phyloP scores from a whole-genome alignment of 768 basidiomycete genomes.

The Guyanaporus albipodus region DNA sequence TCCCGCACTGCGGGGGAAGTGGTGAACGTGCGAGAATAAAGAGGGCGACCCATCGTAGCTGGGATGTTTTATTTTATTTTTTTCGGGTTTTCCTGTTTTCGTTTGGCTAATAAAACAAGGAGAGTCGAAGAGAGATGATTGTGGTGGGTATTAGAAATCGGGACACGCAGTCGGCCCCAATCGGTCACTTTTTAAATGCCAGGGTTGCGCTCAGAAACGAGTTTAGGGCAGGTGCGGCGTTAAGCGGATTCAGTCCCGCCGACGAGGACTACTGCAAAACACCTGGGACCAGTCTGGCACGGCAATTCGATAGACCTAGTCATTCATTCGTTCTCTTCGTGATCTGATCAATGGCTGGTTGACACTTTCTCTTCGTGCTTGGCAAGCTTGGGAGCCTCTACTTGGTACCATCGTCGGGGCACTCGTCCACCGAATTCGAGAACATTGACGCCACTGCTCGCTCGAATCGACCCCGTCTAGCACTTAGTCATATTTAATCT shows the following conservation, averaged over 20 bases:
- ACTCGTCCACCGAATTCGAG: too few species aligned
- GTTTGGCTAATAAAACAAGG: conserved; percentile 28
- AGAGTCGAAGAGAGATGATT: not conserved
- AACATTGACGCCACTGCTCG: too few species aligned
- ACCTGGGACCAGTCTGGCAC: too few species aligned
- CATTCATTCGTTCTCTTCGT: not conserved
- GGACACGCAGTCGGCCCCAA: not conserved
- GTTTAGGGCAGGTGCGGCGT: conserved; percentile 36
- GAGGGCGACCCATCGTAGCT: conserved; percentile 58
- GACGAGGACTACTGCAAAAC: too few species aligned
- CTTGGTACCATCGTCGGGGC: too few species aligned
- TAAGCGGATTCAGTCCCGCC: conserved; percentile 14
- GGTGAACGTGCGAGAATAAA: conserved; percentile 47
- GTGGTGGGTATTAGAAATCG: conserved; percentile 9
- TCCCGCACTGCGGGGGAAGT: conserved; percentile 41
- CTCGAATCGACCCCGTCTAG: too few species aligned
- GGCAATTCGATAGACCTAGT: too few species aligned
- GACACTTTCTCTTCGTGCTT: not conserved
- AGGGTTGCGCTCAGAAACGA: conserved; percentile 1
- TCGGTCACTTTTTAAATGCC: conserved; percentile 12
- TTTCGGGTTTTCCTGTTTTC: not conserved
- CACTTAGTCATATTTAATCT: not conserved
- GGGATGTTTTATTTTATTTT: not conserved
- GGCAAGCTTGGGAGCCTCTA: not conserved
- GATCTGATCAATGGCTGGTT: not conserved